These are phyloP conservation scores for Colletotrichum cuscutae DNA, from an alignment of 2,329 filamentous ascomycete species.

Conservation along the genomic window DNA sequence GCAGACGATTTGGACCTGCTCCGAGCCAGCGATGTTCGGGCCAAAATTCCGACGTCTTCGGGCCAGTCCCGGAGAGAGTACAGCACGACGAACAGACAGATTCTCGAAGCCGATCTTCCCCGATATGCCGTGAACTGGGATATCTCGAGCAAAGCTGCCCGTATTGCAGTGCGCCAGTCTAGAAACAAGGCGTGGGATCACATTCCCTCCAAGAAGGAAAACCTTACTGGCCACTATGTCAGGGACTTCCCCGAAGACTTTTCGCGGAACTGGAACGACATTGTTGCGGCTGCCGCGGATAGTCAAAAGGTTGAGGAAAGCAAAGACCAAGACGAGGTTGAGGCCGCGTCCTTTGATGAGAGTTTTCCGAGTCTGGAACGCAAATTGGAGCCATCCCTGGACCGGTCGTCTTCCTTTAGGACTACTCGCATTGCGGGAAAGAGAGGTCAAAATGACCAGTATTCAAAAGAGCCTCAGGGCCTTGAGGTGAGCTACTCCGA, in stretches of 20 bases:
- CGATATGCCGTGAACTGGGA: conserved; percentile 29
- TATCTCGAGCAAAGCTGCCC: conserved; percentile 30
- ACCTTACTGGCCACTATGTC: conserved; percentile 58
- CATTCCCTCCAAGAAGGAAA: neutral
- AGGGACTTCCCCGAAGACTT: conserved; percentile 66
- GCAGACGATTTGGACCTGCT: conserved; percentile 39
- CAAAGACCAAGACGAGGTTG: conserved; percentile 42
- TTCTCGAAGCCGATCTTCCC: conserved; percentile 29
- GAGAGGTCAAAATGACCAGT: conserved; percentile 46
- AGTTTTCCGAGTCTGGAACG: conserved; percentile 51
- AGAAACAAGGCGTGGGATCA: conserved; percentile 34
- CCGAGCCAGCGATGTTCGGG: conserved; percentile 38
- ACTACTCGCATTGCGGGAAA: conserved; percentile 12
- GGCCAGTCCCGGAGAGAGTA: conserved; percentile 30
- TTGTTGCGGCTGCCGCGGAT: conserved; percentile 5
- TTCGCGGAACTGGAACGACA: conserved; percentile 51
- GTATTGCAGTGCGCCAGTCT: conserved; percentile 23
- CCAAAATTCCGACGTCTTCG: conserved; percentile 28
- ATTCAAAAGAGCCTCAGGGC: conserved; percentile 58
- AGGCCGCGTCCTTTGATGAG: conserved; percentile 52
- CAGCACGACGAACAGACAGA: conserved; percentile 28
- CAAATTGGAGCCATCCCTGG: conserved; percentile 44
- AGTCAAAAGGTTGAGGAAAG: conserved; percentile 27
- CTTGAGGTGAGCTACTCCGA: conserved; percentile 58
- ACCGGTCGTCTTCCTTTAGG: conserved; percentile 37